Conservation (phyloP, 2,329 filamentous ascomycete genomes). For the Talaromyces amestolkiae region DNA sequence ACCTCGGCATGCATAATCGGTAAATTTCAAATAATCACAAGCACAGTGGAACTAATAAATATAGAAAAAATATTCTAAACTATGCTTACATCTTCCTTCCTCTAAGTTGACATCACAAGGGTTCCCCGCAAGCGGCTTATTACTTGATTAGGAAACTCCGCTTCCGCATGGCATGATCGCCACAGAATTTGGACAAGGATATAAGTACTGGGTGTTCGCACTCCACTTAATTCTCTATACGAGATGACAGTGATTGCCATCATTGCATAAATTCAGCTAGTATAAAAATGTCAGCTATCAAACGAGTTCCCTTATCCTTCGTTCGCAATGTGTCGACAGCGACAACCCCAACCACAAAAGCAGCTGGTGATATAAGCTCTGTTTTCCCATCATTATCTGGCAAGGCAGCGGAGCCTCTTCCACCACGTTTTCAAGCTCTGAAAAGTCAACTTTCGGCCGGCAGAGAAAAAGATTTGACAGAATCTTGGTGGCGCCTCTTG, state of each 20-base stretch:
- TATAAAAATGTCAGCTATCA: background rate
- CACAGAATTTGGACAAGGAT: background rate
- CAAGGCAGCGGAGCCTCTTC: constrained; percentile 41
- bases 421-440: constrained; percentile 42
- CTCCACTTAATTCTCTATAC: background rate
- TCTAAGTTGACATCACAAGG: no score
- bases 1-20: no score
- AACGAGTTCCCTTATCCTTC: background rate
- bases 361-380: constrained; percentile 48
- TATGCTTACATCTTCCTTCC: no score
- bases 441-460: constrained; percentile 39
- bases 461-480: constrained; percentile 38
- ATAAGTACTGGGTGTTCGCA: background rate
- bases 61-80: no score
- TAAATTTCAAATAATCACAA: no score
- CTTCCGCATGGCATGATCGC: background rate
- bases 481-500: constrained; percentile 46
- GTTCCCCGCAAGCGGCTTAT: background rate
- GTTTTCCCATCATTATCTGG: constrained; percentile 45
- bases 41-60: no score
- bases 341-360: constrained; percentile 38
- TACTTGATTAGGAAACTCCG: background rate
- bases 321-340: constrained; percentile 14
- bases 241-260: background rate
- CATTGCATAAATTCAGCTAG: background rate